Conservation (phyloP, 2,329 filamentous ascomycete species). For the Botrytis squamosa region DNA sequence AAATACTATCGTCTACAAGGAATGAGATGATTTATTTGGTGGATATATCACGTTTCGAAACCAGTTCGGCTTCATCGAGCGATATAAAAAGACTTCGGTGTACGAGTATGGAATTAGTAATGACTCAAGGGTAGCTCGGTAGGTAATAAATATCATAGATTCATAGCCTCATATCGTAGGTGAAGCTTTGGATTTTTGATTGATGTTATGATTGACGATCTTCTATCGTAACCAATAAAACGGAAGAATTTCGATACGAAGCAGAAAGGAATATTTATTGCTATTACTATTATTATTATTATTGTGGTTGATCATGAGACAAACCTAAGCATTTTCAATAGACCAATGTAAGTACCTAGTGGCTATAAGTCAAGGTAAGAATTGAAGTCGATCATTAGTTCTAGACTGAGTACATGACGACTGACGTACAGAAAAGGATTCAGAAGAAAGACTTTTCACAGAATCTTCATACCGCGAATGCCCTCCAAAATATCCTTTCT, state of each 20-base stretch:
- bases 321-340: slow-evolving; percentile 5
- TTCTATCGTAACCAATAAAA: too few relatives aligned
- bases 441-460: not conserved
- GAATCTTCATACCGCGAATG: not conserved
- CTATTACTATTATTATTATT: not conserved
- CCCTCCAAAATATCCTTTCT: not conserved
- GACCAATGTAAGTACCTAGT: not conserved
- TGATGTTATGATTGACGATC: not conserved
- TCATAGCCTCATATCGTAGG: not conserved
- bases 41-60: not conserved
- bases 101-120: not conserved
- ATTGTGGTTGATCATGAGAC: not conserved
- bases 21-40: not conserved
- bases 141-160: not conserved
- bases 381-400: not conserved
- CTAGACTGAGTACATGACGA: not conserved
- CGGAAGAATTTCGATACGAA: not conserved
- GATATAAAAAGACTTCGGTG: not conserved
- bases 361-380: not conserved
- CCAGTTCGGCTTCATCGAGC: not conserved
- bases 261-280: not conserved
- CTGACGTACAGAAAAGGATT: not conserved
- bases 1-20: not conserved
- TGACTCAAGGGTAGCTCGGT: too few relatives aligned
- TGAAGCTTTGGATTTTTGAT: not conserved